phyloP scores from a whole-genome alignment of 345 rosid genomes.

The Barbarea vulgaris region DNA sequence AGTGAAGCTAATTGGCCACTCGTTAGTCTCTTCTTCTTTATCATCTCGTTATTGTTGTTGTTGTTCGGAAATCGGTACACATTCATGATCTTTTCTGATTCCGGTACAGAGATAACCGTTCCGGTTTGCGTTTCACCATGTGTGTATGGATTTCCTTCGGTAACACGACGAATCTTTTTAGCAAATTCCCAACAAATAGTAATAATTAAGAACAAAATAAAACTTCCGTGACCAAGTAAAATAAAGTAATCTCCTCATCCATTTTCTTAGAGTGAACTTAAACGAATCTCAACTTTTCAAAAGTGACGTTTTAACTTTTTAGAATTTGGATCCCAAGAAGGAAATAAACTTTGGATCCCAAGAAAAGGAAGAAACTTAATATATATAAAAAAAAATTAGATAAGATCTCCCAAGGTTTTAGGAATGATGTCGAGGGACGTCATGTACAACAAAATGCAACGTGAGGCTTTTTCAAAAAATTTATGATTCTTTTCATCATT shows the following conservation, averaged over 20 bases:
- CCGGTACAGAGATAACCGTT: conserved; percentile 44
- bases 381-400: conserved; percentile 9
- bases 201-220: background rate
- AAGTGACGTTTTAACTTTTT: conserved; percentile 33
- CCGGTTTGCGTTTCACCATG: conserved; percentile 44
- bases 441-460: background rate
- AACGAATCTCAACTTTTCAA: conserved; percentile 24
- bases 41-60: conserved; percentile 47
- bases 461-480: background rate
- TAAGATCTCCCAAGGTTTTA: conserved; percentile 28
- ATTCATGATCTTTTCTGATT: conserved; percentile 35
- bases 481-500: background rate
- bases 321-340: conserved; percentile 35
- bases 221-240: background rate
- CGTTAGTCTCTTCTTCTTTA: conserved; percentile 74
- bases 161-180: background rate
- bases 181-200: conserved; percentile 7
- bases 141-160: conserved; percentile 41
- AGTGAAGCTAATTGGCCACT: conserved; percentile 75
- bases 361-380: background rate
- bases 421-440: conserved; percentile 10
- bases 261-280: background rate
- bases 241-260: background rate
- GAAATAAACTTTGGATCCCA: conserved; percentile 15
- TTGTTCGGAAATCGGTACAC: conserved; percentile 31